Evolutionary conservation across 78 protist species (phyloP).

Genomic region (Speleostelium caveatum): DNA sequence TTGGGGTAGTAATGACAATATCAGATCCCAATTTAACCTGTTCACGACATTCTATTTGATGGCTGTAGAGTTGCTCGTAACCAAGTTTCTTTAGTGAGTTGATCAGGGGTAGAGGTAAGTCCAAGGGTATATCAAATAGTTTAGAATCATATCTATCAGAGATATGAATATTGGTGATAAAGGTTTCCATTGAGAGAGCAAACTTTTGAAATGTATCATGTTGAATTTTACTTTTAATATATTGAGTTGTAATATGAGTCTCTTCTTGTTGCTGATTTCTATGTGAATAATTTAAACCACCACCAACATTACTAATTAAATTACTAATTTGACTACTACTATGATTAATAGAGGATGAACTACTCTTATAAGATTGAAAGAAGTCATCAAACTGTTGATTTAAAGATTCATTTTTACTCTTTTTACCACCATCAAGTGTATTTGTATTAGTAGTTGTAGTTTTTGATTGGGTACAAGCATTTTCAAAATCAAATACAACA

Average conservation of each 20-base stretch:
- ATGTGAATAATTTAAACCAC: too few relatives aligned
- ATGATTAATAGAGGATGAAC: neutral
- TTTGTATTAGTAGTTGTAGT: neutral
- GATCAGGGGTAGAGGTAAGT: conserved; percentile 4
- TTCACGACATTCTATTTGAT: conserved; percentile 46
- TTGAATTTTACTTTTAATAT: conserved; percentile 18
- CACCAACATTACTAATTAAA: neutral
- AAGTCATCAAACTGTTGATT: conserved; percentile 17
- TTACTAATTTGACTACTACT: neutral
- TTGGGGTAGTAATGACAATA: conserved; percentile 77
- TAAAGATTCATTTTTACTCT: conserved; percentile 1
- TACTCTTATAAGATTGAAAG: neutral
- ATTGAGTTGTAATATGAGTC: neutral
- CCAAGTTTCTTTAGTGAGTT: conserved; percentile 31
- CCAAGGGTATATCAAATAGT: neutral
- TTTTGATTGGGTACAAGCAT: too few relatives aligned
- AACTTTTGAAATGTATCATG: conserved; percentile 21
- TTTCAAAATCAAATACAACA: neutral
- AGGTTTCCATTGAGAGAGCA: conserved; percentile 7
- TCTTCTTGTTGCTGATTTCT: neutral
- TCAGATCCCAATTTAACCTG: neutral
- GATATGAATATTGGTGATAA: conserved; percentile 2
- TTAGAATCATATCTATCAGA: neutral
- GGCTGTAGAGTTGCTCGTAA: conserved; percentile 11
- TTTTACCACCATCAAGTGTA: neutral